Percentiles rank a stretch among this genome's conserved stretches.
These are phyloP conservation scores for Phytophthora idaei DNA, from an alignment of 352 stramenopile genomes.

Conservation along the genomic window DNA sequence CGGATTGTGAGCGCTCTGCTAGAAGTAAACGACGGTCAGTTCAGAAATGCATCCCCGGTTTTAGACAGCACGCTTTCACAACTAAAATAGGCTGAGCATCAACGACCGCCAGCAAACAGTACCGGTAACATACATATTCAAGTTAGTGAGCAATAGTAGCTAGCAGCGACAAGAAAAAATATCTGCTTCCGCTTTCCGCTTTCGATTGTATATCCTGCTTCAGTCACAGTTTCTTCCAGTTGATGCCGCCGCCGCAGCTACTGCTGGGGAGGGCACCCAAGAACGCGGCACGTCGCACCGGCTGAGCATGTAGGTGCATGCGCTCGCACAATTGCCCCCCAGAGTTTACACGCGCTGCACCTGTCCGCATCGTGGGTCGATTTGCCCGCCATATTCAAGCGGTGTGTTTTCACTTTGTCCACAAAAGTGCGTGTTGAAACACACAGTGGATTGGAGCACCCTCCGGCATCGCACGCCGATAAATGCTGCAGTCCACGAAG, in stretches of 20 bases:
- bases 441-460: slow-evolving; percentile 59
- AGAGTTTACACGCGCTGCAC: slow-evolving; percentile 74
- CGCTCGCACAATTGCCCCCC: slow-evolving; percentile 44
- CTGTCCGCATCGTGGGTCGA: slow-evolving; percentile 32
- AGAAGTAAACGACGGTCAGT: neutral
- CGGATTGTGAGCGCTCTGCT: slow-evolving; percentile 4
- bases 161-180: slow-evolving; percentile 11
- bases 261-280: slow-evolving; percentile 39
- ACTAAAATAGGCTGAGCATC: neutral
- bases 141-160: slow-evolving; percentile 6
- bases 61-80: slow-evolving; percentile 6
- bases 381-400: slow-evolving; percentile 29
- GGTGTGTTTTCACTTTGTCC: slow-evolving; percentile 52
- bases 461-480: slow-evolving; percentile 34
- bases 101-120: slow-evolving; percentile 6
- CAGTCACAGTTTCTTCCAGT: slow-evolving; percentile 10
- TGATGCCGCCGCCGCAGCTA: neutral
- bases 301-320: slow-evolving; percentile 41
- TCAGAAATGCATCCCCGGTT: neutral
- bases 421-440: slow-evolving; percentile 61
- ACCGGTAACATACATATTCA: slow-evolving; percentile 10
- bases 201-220: slow-evolving; percentile 12
- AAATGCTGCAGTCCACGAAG: slow-evolving; percentile 59
- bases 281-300: slow-evolving; percentile 36
- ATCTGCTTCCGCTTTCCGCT: slow-evolving; percentile 1